Percentiles rank a stretch among this genome's conserved stretches.
These are phyloP conservation scores for Deakozyma indianensis DNA, from an alignment of 805 yeast species.

Conservation along the genomic window DNA sequence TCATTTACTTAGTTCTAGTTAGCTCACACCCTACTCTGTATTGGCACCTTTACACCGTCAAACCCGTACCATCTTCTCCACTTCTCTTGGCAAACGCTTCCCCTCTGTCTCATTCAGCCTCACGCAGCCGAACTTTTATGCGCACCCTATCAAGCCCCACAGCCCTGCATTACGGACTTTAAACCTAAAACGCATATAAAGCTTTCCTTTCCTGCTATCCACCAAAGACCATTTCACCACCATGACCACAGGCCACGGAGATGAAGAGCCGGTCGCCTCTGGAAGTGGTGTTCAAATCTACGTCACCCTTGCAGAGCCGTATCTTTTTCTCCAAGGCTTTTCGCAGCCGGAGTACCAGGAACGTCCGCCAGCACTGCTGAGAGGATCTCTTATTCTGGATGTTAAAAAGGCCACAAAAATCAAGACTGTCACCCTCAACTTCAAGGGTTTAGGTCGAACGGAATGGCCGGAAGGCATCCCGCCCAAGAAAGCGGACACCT, in stretches of 20 bases:
- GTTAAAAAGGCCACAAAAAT: slow-evolving; percentile 60
- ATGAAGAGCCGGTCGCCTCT: slow-evolving; percentile 41
- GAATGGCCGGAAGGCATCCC: slow-evolving; percentile 99
- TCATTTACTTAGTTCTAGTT: too few relatives aligned
- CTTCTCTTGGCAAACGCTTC: too few relatives aligned
- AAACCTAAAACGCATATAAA: too few relatives aligned
- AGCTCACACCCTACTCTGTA: too few relatives aligned
- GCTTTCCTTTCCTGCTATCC: too few relatives aligned
- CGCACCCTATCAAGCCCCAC: too few relatives aligned
- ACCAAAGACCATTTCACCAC: too few relatives aligned
- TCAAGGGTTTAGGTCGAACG: slow-evolving; percentile 60
- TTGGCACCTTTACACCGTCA: too few relatives aligned
- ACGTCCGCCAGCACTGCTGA: slow-evolving; percentile 61
- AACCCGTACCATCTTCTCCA: too few relatives aligned
- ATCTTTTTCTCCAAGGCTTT: slow-evolving; percentile 71
- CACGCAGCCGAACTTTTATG: too few relatives aligned
- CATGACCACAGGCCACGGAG: slow-evolving; percentile 4
- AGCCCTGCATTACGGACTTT: too few relatives aligned
- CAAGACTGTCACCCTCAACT: slow-evolving; percentile 43
- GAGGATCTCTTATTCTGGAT: slow-evolving; percentile 66
- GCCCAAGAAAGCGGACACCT: slow-evolving; percentile 56
- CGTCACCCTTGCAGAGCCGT: slow-evolving; percentile 66
- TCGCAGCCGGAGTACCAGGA: slow-evolving; percentile 45
- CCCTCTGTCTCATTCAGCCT: too few relatives aligned
- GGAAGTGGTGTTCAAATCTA: slow-evolving; percentile 50